Percentiles rank a stretch among this genome's conserved stretches.
These are phyloP conservation scores for Globisporangium apiculatum DNA, from an alignment of 352 stramenopile species.

Conservation along the genomic window DNA sequence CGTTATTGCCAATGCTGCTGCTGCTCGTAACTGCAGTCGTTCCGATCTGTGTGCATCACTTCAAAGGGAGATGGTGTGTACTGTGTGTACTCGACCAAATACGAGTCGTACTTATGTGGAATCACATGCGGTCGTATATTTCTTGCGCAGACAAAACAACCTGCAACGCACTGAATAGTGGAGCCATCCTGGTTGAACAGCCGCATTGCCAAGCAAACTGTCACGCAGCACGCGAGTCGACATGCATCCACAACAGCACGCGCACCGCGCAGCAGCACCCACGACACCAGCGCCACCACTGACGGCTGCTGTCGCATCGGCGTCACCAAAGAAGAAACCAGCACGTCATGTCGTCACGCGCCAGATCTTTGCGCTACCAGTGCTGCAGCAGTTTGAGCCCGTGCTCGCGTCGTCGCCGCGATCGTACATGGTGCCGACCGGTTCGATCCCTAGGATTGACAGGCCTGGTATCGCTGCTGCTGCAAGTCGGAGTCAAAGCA, in stretches of 20 bases:
- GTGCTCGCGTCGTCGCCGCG: conserved; percentile 34
- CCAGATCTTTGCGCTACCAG: conserved; percentile 44
- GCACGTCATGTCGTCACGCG: conserved; percentile 21
- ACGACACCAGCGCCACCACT: conserved; percentile 1
- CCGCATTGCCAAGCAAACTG: no score
- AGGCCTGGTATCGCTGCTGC: neutral
- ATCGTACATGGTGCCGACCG: conserved; percentile 19
- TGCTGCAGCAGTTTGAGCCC: conserved; percentile 59
- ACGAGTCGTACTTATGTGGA: neutral
- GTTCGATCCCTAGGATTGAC: conserved; percentile 11
- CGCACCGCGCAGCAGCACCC: neutral
- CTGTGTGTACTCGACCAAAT: neutral
- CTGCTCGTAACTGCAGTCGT: no score
- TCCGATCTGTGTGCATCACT: neutral
- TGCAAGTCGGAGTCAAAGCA: conserved; percentile 1
- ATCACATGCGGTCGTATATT: neutral
- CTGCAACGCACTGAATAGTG: no score
- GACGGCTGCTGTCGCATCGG: neutral
- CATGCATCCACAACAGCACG: neutral
- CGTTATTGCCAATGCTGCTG: neutral
- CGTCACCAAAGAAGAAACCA: conserved; percentile 34
- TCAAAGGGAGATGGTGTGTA: neutral
- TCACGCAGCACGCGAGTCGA: no score
- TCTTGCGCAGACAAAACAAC: neutral
- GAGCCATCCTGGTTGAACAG: no score